These are phyloP conservation scores for Cynara cardunculus DNA, from an alignment of 129 eudicot species.

Conservation along the genomic window DNA sequence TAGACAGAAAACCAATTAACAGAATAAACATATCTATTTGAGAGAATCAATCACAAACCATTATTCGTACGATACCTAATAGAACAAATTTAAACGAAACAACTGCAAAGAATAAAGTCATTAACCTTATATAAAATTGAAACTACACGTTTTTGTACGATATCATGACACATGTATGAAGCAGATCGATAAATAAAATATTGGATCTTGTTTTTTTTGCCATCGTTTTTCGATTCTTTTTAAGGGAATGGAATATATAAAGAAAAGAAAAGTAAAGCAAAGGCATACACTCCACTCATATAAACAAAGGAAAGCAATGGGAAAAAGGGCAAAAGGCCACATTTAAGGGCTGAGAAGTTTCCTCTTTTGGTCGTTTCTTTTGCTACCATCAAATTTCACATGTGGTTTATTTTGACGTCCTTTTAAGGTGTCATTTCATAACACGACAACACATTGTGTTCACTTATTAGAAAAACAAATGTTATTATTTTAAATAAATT, in stretches of 20 bases:
- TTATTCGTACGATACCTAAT: not conserved
- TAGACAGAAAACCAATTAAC: not conserved
- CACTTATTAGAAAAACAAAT: not conserved
- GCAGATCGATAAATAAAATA: not conserved
- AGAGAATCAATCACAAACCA: not conserved
- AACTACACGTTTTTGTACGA: not conserved
- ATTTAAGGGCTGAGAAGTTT: conserved; percentile 15
- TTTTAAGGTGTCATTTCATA: conserved; percentile 3
- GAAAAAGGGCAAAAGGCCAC: conserved; percentile 22
- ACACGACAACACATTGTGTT: not conserved
- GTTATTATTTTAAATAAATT: not conserved
- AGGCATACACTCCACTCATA: not conserved
- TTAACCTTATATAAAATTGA: not conserved
- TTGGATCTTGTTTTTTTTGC: not conserved
- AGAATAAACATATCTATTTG: not conserved
- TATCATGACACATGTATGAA: not conserved
- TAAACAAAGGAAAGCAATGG: not conserved
- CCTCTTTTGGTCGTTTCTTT: conserved; percentile 17
- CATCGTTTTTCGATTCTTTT: not conserved
- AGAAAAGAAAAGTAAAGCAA: not conserved
- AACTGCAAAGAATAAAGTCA: not conserved
- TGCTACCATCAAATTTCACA: conserved; percentile 26
- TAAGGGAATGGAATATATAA: not conserved
- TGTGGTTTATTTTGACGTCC: not conserved
- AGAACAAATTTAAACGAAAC: not conserved